Percentiles rank a stretch among this genome's conserved stretches.
phyloP scores from a whole-genome alignment of 1,139 yeast genomes.

The Blastobotrys petasosporus region DNA sequence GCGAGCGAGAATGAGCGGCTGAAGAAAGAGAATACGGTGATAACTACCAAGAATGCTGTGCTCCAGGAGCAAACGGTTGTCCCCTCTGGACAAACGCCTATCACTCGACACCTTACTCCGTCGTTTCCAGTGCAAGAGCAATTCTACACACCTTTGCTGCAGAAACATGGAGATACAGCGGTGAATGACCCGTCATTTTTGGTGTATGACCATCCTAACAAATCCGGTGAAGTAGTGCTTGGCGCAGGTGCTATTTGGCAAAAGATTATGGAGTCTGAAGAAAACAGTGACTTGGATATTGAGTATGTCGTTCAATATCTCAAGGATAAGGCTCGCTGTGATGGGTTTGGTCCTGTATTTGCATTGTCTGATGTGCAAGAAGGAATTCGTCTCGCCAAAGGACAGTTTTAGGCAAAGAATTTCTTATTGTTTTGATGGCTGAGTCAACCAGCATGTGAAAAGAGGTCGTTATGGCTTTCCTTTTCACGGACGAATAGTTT shows the following conservation, averaged over 20 bases:
- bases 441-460: no score
- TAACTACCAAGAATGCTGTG: slow-evolving; percentile 56
- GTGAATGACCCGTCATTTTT: slow-evolving; percentile 22
- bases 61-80: slow-evolving; percentile 24
- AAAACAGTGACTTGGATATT: slow-evolving; percentile 45
- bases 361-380: slow-evolving; percentile 22
- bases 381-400: slow-evolving; percentile 11
- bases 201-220: slow-evolving; percentile 30
- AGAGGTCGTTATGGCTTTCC: no score
- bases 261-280: slow-evolving; percentile 42
- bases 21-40: slow-evolving; percentile 47
- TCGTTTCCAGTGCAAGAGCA: slow-evolving; percentile 23
- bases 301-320: slow-evolving; percentile 51
- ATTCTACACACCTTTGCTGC: slow-evolving; percentile 22
- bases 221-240: slow-evolving; percentile 41
- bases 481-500: no score
- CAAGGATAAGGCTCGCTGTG: slow-evolving; percentile 67
- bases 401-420: no score
- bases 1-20: slow-evolving; percentile 49
- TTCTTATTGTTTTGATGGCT: no score
- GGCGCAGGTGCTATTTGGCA: slow-evolving; percentile 85
- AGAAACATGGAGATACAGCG: slow-evolving; percentile 18
- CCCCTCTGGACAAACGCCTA: neutral
- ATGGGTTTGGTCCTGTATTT: slow-evolving; percentile 81
- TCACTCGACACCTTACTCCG: slow-evolving; percentile 2